Percentiles rank a stretch among this genome's conserved stretches.
phyloP scores from a whole-genome alignment of 164 flowering plant genomes.

The Liriodendron chinense region DNA sequence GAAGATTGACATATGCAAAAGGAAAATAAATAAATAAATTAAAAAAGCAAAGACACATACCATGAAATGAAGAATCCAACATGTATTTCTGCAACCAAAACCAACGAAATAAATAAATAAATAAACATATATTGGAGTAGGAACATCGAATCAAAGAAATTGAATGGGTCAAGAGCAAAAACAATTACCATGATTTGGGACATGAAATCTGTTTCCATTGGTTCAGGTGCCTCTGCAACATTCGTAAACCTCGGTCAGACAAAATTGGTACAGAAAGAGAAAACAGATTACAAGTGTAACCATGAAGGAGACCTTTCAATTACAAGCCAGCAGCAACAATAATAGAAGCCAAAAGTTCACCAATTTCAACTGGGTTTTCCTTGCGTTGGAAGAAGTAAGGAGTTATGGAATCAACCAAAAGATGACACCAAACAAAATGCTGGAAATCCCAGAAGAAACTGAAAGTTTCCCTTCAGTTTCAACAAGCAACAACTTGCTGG shows the following conservation, averaged over 20 bases:
- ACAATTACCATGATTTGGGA: constrained; percentile 52
- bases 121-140: background rate
- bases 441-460: no score
- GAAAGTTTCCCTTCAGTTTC: no score
- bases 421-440: no score
- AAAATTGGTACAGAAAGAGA: background rate
- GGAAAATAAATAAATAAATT: background rate
- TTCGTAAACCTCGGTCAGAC: background rate
- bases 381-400: no score
- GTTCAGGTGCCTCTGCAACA: constrained; percentile 26
- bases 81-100: constrained; percentile 53
- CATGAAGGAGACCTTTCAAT: no score
- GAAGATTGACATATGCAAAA: background rate
- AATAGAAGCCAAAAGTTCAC: no score
- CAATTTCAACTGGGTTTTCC: no score
- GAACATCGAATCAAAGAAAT: background rate
- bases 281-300: no score
- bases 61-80: constrained; percentile 67
- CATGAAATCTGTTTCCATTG: constrained; percentile 40
- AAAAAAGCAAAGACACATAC: constrained; percentile 25
- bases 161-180: background rate
- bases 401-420: no score
- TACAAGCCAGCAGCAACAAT: no score
- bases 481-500: background rate
- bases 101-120: background rate